phyloP scores from a whole-genome alignment of 1,284 basidiomycete genomes.

The Golubevia pallescens region DNA sequence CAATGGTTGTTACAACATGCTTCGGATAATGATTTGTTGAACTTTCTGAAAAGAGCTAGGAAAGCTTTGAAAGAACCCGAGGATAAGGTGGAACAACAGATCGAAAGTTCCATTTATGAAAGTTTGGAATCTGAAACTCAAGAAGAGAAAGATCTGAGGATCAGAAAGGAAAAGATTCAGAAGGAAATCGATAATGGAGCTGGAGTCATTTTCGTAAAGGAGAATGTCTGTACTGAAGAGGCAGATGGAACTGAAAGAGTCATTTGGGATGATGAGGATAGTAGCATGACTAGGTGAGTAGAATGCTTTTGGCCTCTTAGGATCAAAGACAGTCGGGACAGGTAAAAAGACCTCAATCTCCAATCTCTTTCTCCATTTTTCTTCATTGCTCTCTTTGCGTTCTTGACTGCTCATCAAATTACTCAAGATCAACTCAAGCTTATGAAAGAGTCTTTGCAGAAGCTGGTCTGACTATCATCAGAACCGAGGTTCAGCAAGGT shows the following conservation, averaged over 20 bases:
- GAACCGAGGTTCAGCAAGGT: slow-evolving; percentile 47
- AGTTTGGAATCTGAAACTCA: not conserved
- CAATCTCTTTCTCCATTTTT: not conserved
- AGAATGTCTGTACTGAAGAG: slow-evolving; percentile 54
- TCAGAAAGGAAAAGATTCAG: too few relatives aligned
- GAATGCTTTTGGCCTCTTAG: too few relatives aligned
- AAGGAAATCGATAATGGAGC: slow-evolving; percentile 1
- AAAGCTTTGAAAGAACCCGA: slow-evolving; percentile 28
- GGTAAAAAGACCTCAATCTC: not conserved
- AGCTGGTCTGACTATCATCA: slow-evolving; percentile 48
- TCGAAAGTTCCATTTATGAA: too few relatives aligned
- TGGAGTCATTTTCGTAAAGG: slow-evolving; percentile 58
- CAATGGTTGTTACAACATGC: slow-evolving; percentile 63
- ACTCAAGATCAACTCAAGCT: slow-evolving; percentile 44
- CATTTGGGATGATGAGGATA: slow-evolving; percentile 61
- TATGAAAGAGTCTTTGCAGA: slow-evolving; percentile 56
- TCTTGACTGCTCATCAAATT: too few relatives aligned
- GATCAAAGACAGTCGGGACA: too few relatives aligned
- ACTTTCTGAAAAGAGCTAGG: slow-evolving; percentile 44
- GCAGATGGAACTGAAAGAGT: slow-evolving; percentile 51
- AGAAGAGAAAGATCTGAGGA: too few relatives aligned
- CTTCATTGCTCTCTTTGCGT: not conserved
- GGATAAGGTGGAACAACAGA: too few relatives aligned
- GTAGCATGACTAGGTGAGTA: slow-evolving; percentile 43
- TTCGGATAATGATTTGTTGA: slow-evolving; percentile 51